Evolutionary conservation across 2,329 filamentous ascomycete species (phyloP), one percentile per base, ranked within the genome.

Genomic region (Ophiocordyceps polyrhachis-furcata): DNA sequence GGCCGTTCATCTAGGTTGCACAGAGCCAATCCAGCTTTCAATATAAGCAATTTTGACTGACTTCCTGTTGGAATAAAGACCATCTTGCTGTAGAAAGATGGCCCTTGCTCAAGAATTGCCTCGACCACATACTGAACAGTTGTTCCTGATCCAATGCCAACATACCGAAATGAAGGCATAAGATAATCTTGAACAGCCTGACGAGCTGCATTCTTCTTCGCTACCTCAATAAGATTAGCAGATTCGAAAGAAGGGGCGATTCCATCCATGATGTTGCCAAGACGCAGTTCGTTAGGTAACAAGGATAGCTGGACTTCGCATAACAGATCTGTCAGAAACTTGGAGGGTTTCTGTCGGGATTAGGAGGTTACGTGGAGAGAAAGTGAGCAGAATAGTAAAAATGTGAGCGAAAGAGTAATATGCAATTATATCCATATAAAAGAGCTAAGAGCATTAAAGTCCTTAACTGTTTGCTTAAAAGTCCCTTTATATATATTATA

Each of bases 1-100:
- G 83, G 81, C 15, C 93, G 67, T 48, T 81, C 76, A 56, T 89
- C 82, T 54, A 93, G 83, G 52, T 79, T 77, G 45, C 87, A 76
- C 13, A 91, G 77, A 21, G 74, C 76, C 45, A 96, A 68, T 2
- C 85, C 84, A 19, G 86, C 84, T 43, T 72, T 67, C 49, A 85
- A 73, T 56, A 98, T 93, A 44, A 95, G 76, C 54, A 87, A 81
- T 52, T 85, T 85, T 40, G 83, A 91, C 59, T 94, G 87, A 66
- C 81, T 89, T 21, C 91, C 91, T 0, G 91, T 98, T 7, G 91
- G 89, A 28, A 94, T 74, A 63, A 95, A 98, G 56, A 76, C 79
- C 69, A 94, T 93, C 51, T 65, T 58, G 31, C 66, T 61, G 43
- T 73, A 75, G 46, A 74, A 67, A 2, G 62, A 59, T 9, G 63